Evolutionary conservation across 495 filamentous ascomycete genomes (phyloP).

Genomic region (Astrocystis sublimbata): DNA sequence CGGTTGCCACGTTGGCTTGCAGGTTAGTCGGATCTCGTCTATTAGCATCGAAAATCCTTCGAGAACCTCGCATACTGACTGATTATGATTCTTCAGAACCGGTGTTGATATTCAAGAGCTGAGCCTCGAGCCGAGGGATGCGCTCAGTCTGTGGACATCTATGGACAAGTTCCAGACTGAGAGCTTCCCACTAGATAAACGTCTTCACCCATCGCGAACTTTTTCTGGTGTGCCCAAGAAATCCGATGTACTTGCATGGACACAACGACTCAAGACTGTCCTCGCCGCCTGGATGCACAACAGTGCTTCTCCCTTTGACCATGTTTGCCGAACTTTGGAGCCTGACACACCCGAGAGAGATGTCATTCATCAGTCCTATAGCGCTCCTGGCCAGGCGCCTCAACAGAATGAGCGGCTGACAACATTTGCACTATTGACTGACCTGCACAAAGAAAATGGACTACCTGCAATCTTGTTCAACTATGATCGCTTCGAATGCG

Average conservation of each 20-base stretch:
- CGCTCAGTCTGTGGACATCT: conserved; percentile 59
- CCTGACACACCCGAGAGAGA: not conserved
- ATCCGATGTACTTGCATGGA: conserved; percentile 65
- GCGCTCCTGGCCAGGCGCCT: not conserved
- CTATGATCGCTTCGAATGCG: conserved; percentile 66
- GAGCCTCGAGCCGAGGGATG: conserved; percentile 69
- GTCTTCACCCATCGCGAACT: conserved; percentile 49
- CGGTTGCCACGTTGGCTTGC: conserved; percentile 62
- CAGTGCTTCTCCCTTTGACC: conserved; percentile 60
- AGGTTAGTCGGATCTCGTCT: conserved; percentile 31
- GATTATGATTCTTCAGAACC: conserved; percentile 45
- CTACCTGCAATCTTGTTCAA: conserved; percentile 78
- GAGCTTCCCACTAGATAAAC: conserved; percentile 44
- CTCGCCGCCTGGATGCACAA: conserved; percentile 63
- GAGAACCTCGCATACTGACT: not conserved
- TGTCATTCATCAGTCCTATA: not conserved
- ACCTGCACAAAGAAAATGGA: conserved; percentile 62
- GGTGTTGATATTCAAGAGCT: conserved; percentile 57
- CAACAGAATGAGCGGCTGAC: conserved; percentile 22
- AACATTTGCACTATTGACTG: conserved; percentile 60
- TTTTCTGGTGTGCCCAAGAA: conserved; percentile 53
- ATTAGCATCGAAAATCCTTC: not conserved
- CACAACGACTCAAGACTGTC: conserved; percentile 57
- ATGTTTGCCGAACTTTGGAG: conserved; percentile 41
- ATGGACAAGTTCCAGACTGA: conserved; percentile 57